Conservation (phyloP, 768 basidiomycete species). For the Boletus rubroflammeus region DNA sequence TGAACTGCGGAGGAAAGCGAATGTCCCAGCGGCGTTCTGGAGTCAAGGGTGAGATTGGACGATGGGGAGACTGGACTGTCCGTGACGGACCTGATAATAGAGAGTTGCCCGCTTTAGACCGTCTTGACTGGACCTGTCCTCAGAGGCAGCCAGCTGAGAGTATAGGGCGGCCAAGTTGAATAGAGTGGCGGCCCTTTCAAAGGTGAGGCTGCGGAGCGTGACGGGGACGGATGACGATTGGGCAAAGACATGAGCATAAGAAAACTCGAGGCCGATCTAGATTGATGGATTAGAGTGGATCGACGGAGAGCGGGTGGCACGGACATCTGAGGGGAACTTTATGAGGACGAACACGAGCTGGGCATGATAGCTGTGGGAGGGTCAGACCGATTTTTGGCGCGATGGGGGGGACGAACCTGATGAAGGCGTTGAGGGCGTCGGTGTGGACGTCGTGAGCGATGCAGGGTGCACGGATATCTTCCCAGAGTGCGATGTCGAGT, state of each 20-base stretch:
- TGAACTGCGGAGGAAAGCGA: slow-evolving; percentile 56
- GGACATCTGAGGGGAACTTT: slow-evolving; percentile 80
- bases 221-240: slow-evolving; percentile 49
- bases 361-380: slow-evolving; percentile 73
- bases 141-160: slow-evolving; percentile 69
- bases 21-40: slow-evolving; percentile 68
- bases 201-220: slow-evolving; percentile 68
- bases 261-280: slow-evolving; percentile 67
- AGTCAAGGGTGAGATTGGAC: background rate
- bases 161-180: slow-evolving; percentile 89
- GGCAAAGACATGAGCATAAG: slow-evolving; percentile 73
- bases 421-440: slow-evolving; percentile 44
- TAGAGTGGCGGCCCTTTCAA: slow-evolving; percentile 73
- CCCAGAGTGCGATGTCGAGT: slow-evolving; percentile 72
- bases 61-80: slow-evolving; percentile 9
- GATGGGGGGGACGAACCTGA: slow-evolving; percentile 50
- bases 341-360: slow-evolving; percentile 80
- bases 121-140: slow-evolving; percentile 68
- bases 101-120: slow-evolving; percentile 79
- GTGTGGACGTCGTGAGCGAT: slow-evolving; percentile 56
- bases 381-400: slow-evolving; percentile 1
- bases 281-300: slow-evolving; percentile 8
- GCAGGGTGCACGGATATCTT: slow-evolving; percentile 54
- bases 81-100: slow-evolving; percentile 58
- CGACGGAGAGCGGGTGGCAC: slow-evolving; percentile 15